These are phyloP conservation scores for Penicillium longicatenatum DNA, from an alignment of 495 filamentous ascomycete species.

Conservation along the genomic window DNA sequence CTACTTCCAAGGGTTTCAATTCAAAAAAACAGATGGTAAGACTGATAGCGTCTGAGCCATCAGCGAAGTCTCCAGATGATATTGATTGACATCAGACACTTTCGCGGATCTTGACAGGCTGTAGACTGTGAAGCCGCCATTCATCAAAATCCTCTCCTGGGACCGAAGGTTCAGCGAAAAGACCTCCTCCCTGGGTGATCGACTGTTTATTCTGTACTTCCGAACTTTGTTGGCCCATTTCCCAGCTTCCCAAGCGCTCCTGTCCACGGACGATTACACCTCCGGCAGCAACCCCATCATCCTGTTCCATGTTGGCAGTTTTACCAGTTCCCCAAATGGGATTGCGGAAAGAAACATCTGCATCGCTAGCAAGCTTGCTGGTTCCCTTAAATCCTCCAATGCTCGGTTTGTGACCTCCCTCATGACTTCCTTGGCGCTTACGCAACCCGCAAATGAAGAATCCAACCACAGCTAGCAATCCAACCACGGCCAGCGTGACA, in stretches of 20 bases:
- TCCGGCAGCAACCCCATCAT: constrained; percentile 19
- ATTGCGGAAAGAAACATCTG: constrained; percentile 46
- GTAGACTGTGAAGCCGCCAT: constrained; percentile 31
- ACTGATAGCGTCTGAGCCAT: background rate
- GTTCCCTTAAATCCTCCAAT: constrained; percentile 52
- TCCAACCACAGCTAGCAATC: constrained; percentile 25
- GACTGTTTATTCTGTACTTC: constrained; percentile 10
- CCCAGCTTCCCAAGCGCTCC: constrained; percentile 56
- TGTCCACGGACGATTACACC: constrained; percentile 35
- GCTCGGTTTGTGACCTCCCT: constrained; percentile 21
- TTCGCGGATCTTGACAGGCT: constrained; percentile 37
- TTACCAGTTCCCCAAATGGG: constrained; percentile 30
- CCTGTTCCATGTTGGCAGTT: constrained; percentile 15
- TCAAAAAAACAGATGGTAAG: background rate
- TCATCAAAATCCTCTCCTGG: constrained; percentile 26
- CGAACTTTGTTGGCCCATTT: constrained; percentile 41
- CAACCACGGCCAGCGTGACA: constrained; percentile 39
- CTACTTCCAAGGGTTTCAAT: background rate
- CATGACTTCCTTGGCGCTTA: constrained; percentile 21
- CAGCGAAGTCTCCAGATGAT: constrained; percentile 1
- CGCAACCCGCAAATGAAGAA: constrained; percentile 47
- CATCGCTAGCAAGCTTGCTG: constrained; percentile 50
- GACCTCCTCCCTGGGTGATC: background rate
- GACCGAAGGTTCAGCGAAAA: background rate
- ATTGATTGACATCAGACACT: constrained; percentile 30